phyloP scores from a whole-genome alignment of 1,284 basidiomycete genomes.

The Trichosporon inkin region DNA sequence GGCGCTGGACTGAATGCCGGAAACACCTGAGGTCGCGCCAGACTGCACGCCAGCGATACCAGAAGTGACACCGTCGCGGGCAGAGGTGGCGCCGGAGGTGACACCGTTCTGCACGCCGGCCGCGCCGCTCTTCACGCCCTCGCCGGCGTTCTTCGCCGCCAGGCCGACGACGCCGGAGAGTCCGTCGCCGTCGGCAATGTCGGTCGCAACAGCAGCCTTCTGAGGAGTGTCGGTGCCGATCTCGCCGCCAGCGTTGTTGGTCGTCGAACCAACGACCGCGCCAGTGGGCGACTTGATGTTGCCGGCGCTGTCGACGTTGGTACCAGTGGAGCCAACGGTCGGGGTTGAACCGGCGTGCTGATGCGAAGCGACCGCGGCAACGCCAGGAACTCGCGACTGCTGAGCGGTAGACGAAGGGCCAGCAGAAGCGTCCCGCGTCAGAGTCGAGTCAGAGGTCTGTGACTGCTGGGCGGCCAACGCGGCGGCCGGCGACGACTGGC shows the following conservation, averaged over 20 bases:
- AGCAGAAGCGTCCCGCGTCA: too few relatives aligned
- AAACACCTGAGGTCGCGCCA: background rate
- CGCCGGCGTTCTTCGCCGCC: conserved; percentile 1
- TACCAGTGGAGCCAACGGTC: background rate
- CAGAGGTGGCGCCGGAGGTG: background rate
- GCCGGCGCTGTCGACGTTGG: background rate
- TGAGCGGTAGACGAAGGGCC: too few relatives aligned
- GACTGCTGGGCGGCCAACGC: too few relatives aligned
- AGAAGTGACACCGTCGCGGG: background rate
- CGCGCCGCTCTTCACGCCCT: background rate
- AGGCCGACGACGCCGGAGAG: background rate
- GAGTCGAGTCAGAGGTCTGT: too few relatives aligned
- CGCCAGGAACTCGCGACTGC: background rate
- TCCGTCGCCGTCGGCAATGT: background rate
- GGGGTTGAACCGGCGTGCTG: background rate
- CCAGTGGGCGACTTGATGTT: background rate
- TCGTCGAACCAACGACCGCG: conserved; percentile 1
- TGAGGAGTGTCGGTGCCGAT: conserved; percentile 4
- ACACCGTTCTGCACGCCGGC: background rate
- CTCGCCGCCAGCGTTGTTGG: conserved; percentile 4
- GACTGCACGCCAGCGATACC: background rate
- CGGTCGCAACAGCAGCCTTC: background rate
- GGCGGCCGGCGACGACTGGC: background rate
- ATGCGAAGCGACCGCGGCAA: background rate
- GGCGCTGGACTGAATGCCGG: background rate